Percentiles rank a stretch among this genome's conserved stretches.
phyloP scores from a whole-genome alignment of 164 flowering plant species.

The Stephania cephalantha region DNA sequence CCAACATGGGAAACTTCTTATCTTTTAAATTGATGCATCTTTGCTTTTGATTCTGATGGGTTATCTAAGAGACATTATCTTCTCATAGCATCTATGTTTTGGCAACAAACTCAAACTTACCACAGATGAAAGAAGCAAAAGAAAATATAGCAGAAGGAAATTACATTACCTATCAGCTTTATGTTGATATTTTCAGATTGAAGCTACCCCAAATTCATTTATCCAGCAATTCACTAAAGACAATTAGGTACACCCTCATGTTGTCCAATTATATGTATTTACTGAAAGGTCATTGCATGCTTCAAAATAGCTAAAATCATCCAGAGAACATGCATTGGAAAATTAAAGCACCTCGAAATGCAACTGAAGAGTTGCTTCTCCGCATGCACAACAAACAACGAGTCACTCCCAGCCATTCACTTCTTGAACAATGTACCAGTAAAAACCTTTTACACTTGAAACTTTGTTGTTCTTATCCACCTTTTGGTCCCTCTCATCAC shows the following conservation, averaged over 20 bases:
- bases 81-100: not conserved
- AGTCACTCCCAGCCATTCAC: not conserved
- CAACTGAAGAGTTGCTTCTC: not conserved
- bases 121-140: not conserved
- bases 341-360: not conserved
- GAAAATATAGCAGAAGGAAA: too few relatives aligned
- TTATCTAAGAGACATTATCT: not conserved
- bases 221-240: not conserved
- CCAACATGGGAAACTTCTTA: not conserved
- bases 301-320: not conserved
- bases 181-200: not conserved
- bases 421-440: not conserved
- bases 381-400: not conserved
- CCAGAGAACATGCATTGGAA: not conserved
- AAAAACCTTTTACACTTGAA: too few relatives aligned
- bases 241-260: not conserved
- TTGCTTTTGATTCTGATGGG: not conserved
- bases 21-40: too few relatives aligned
- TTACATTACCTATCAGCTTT: not conserved
- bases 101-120: not conserved
- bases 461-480: not conserved
- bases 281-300: not conserved
- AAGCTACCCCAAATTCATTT: not conserved
- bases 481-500: not conserved
- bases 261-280: not conserved